Conservation (phyloP, 1,284 basidiomycete genomes). For the Porogramme epimiltina region DNA sequence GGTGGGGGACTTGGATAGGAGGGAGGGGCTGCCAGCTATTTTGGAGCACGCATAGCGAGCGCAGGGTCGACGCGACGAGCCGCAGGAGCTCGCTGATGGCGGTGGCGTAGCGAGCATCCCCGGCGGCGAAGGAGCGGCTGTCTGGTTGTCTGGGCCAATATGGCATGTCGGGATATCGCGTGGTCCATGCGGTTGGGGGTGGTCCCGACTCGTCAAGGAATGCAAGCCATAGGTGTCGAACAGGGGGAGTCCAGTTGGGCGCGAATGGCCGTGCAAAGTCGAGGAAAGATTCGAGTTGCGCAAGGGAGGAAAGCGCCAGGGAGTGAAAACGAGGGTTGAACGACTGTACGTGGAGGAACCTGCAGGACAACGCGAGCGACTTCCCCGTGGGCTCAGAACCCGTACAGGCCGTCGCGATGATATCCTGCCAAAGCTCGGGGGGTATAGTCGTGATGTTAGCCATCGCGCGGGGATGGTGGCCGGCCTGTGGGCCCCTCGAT, state of each 20-base stretch:
- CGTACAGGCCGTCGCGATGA: background rate
- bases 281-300: background rate
- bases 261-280: background rate
- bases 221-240: conserved; percentile 1
- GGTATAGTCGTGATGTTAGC: background rate
- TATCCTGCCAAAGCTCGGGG: conserved; percentile 5
- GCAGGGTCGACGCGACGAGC: background rate
- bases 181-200: too few species aligned
- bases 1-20: background rate
- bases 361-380: conserved; percentile 4
- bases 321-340: conserved; percentile 1
- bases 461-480: too few species aligned
- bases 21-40: background rate
- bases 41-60: conserved; percentile 4
- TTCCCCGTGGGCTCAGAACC: conserved; percentile 4
- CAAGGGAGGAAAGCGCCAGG: conserved; percentile 1
- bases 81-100: background rate
- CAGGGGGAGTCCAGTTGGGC: background rate
- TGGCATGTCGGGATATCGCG: too few species aligned
- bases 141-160: too few species aligned
- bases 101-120: background rate
- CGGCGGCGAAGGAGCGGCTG: too few species aligned
- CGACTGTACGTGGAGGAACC: conserved; percentile 2
- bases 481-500: too few species aligned
- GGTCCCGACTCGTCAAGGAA: background rate